Percentiles rank a stretch among this genome's conserved stretches.
These are phyloP conservation scores for Pseudogymnoascus destructans DNA, from an alignment of 2,329 filamentous ascomycete species.

Conservation along the genomic window DNA sequence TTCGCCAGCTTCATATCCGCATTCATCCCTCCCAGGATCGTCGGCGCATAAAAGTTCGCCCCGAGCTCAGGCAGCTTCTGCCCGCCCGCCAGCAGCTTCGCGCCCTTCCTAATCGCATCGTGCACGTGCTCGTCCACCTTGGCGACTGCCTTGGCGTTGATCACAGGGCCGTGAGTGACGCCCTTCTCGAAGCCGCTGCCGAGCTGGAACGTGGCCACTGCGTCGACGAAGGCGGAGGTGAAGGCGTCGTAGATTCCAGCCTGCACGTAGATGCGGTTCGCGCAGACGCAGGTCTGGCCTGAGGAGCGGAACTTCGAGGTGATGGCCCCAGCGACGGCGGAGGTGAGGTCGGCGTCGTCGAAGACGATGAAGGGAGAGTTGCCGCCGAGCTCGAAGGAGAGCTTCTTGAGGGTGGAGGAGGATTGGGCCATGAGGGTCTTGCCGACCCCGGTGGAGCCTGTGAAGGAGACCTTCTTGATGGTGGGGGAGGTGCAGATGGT, in stretches of 20 bases:
- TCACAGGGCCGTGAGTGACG: constrained; percentile 68
- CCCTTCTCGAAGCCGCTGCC: constrained; percentile 59
- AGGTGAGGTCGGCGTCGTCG: constrained; percentile 81
- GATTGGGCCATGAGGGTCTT: constrained; percentile 82
- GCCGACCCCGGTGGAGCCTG: constrained; percentile 59
- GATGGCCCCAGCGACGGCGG: constrained; percentile 71
- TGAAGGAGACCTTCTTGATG: constrained; percentile 88
- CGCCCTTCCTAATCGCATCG: constrained; percentile 69
- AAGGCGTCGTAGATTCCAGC: constrained; percentile 67
- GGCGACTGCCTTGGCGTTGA: constrained; percentile 67
- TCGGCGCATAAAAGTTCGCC: constrained; percentile 77
- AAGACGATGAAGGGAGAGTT: constrained; percentile 97
- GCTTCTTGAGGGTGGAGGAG: constrained; percentile 64
- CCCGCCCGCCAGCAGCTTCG: constrained; percentile 61
- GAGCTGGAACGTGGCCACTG: constrained; percentile 62
- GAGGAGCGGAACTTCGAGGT: constrained; percentile 85
- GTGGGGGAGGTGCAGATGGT: constrained; percentile 61
- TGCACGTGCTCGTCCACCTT: constrained; percentile 73
- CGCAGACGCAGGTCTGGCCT: constrained; percentile 90
- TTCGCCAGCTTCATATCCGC: constrained; percentile 68
- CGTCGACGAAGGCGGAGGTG: constrained; percentile 51
- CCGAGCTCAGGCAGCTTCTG: constrained; percentile 62
- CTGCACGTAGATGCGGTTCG: constrained; percentile 74
- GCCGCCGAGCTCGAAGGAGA: constrained; percentile 82
- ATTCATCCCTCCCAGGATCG: constrained; percentile 78